Evolutionary conservation across 2,329 filamentous ascomycete species (phyloP).

Genomic region (Hypoxylon sp.): DNA sequence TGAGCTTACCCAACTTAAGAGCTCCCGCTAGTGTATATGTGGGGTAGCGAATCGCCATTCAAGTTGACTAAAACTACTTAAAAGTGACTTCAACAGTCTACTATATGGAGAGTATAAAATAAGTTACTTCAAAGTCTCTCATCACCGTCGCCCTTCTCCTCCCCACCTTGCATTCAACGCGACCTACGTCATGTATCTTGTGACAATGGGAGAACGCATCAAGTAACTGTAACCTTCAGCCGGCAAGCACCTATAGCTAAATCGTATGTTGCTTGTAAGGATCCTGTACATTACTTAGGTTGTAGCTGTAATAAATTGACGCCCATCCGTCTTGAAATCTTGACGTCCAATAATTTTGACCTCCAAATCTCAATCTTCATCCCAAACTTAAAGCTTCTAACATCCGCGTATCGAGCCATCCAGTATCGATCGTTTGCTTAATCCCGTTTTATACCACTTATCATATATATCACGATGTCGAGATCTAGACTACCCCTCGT

Average conservation of each 20-base stretch:
- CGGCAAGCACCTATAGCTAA: slow-evolving; percentile 29
- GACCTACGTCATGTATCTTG: slow-evolving; percentile 52
- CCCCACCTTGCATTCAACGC: slow-evolving; percentile 46
- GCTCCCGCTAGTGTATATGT: slow-evolving; percentile 16
- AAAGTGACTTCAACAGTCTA: slow-evolving; percentile 9
- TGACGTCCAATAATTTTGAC: slow-evolving; percentile 34
- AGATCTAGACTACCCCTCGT: slow-evolving; percentile 56
- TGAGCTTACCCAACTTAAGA: slow-evolving; percentile 10
- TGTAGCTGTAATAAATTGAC: slow-evolving; percentile 34
- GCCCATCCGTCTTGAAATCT: slow-evolving; percentile 13
- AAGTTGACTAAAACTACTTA: slow-evolving; percentile 23
- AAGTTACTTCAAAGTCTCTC: slow-evolving; percentile 35
- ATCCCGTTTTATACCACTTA: slow-evolving; percentile 1
- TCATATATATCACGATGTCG: slow-evolving; percentile 37
- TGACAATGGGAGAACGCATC: slow-evolving; percentile 38
- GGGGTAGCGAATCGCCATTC: slow-evolving; percentile 28
- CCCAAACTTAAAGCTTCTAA: slow-evolving; percentile 15
- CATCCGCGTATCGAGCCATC: slow-evolving; percentile 8
- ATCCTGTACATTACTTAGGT: slow-evolving; percentile 17
- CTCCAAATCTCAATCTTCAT: slow-evolving; percentile 18
- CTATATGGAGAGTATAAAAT: neutral
- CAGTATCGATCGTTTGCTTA: slow-evolving; percentile 8
- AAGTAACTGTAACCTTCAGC: slow-evolving; percentile 26
- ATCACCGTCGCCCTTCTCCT: slow-evolving; percentile 27
- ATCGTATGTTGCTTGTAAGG: slow-evolving; percentile 28